Percentiles rank a stretch among this genome's conserved stretches.
phyloP scores from a whole-genome alignment of 2,329 filamentous ascomycete genomes.

The Penicillium sp. region DNA sequence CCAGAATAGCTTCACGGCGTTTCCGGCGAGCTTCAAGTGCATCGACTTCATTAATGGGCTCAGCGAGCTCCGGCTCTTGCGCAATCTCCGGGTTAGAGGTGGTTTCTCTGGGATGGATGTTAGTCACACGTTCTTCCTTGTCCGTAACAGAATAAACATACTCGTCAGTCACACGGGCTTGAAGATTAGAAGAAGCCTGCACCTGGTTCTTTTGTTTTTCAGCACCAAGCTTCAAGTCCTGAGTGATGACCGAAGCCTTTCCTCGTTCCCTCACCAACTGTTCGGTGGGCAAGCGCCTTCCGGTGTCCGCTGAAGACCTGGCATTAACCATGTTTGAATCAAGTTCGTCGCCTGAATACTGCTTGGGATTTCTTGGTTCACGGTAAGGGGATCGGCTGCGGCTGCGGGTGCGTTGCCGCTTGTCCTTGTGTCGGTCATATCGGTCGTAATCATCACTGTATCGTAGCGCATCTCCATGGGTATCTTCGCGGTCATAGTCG shows the following conservation, averaged over 20 bases:
- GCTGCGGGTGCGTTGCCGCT: constrained; percentile 57
- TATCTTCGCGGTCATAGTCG: constrained; percentile 51
- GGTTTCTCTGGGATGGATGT: constrained; percentile 19
- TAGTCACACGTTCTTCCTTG: constrained; percentile 9
- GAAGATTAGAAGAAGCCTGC: constrained; percentile 46
- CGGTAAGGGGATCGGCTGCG: constrained; percentile 50
- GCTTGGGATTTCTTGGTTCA: constrained; percentile 38
- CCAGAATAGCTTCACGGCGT: constrained; percentile 78
- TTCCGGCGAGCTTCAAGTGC: constrained; percentile 82
- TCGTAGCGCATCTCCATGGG: constrained; percentile 40
- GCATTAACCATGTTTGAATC: constrained; percentile 28
- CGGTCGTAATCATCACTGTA: constrained; percentile 52
- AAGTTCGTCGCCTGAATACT: constrained; percentile 39
- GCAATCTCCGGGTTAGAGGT: constrained; percentile 12
- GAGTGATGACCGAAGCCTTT: constrained; percentile 56
- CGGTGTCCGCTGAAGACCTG: constrained; percentile 31
- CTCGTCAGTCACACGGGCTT: constrained; percentile 37
- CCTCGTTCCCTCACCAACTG: constrained; percentile 64
- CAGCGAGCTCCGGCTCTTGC: constrained; percentile 47
- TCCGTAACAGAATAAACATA: constrained; percentile 35
- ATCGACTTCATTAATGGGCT: constrained; percentile 73
- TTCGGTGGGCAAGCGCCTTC: constrained; percentile 54
- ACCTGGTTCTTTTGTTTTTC: constrained; percentile 64
- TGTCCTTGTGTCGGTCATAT: constrained; percentile 50
- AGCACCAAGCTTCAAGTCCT: constrained; percentile 62